Base-by-base conservation (phyloP, 1,139 yeast species). In the Geotrichum candidum region DNA sequence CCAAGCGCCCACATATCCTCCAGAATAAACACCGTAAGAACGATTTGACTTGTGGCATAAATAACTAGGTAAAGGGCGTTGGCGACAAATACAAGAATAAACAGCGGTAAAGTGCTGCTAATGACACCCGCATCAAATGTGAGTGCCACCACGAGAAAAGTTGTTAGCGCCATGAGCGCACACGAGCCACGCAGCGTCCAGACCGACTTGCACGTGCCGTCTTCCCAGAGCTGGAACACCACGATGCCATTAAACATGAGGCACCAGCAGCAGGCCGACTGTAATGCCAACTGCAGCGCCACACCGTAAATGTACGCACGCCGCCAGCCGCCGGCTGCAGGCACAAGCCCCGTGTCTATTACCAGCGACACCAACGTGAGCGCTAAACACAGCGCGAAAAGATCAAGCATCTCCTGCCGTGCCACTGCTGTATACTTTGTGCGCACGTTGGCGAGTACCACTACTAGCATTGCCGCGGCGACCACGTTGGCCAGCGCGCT, bases 361-460 rank as follows among this genome's bases (percentile, higher is more conserved):
- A 91, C 83, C 63, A 92, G 78, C 6, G 92, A 81, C 65, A 86
- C 76, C 35, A 88, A 81, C 11, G 84, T 80, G 67, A 88, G 79
- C 0, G 83, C 78, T 53, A 87, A 77, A 66, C 82, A 79, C 55
- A 84, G 69, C 74, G 87, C 85, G 72, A 86, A 87, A 70, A 89
- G 87, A 67, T 82, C 84, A 62, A 90, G 76, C 85, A 90, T 88
- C 71, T 94, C 99, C 18, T 84, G 80, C 65, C 98, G 80, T 1
- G 97, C 98, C 64, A 94, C 92, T 18, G 98, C 97, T 0, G 98
- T 94, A 72, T 88, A 92, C 77, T 92, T 90, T 63, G 86, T 79
- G 69, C 94, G 80, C 54, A 91, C 85, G 68, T 88, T 87, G 77
- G 86, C 88, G n/a, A 91, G 80, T 64, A 92, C 88, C 67, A 90